Evolutionary conservation across 805 yeast species (phyloP).

Genomic region (Starmera amethionina): DNA sequence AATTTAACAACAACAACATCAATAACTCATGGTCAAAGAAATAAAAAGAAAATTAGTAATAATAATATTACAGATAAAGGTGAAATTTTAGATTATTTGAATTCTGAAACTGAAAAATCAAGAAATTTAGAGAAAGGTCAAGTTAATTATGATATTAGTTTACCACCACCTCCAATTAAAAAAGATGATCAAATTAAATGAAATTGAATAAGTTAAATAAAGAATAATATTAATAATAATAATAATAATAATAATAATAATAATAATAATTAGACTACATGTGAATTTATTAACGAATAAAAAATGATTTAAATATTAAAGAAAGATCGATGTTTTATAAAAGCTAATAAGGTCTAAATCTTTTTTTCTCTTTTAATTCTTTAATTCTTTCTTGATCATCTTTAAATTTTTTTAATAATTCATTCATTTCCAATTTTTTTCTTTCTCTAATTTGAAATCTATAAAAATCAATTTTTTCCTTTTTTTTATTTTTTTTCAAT

Average conservation of each 20-base stretch:
- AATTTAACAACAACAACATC: conserved; percentile 11
- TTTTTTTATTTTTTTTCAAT: conserved; percentile 47
- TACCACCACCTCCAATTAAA: conserved; percentile 28
- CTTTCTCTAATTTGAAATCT: conserved; percentile 91
- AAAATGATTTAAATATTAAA: too few relatives aligned
- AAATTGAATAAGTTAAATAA: too few relatives aligned
- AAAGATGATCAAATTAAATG: too few relatives aligned
- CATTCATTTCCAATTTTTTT: conserved; percentile 89
- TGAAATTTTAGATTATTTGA: conserved; percentile 29
- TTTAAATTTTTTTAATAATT: conserved; percentile 72
- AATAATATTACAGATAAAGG: conserved; percentile 5
- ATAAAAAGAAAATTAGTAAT: conserved; percentile 8
- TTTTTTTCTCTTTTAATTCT: conserved; percentile 67
- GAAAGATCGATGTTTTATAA: too few relatives aligned
- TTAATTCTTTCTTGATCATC: conserved; percentile 83
- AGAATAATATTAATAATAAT: too few relatives aligned
- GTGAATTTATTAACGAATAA: too few relatives aligned
- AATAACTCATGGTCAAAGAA: conserved; percentile 15
- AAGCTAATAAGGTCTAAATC: conserved; percentile 74
- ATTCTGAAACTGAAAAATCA: conserved; percentile 32
- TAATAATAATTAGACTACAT: too few relatives aligned
- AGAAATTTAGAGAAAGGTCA: conserved; percentile 26
- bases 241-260: too few relatives aligned
- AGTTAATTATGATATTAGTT: neutral
- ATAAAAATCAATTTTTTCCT: conserved; percentile 86